These are phyloP conservation scores for Phytophthora pisi DNA, from an alignment of 352 stramenopile species.

Conservation along the genomic window DNA sequence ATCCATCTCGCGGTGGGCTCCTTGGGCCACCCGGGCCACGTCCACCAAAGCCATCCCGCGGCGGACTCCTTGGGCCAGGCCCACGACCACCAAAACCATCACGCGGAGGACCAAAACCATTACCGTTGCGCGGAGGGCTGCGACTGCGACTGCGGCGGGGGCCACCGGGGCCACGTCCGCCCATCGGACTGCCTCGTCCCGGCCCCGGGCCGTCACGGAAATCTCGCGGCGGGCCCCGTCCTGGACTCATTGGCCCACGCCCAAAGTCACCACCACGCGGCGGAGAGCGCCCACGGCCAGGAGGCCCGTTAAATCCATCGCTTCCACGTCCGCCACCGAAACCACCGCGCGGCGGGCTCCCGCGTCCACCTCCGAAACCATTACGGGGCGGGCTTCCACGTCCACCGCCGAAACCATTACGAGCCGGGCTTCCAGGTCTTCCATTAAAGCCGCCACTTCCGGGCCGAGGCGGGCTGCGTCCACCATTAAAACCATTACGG, in stretches of 20 bases:
- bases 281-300: constrained; percentile 30
- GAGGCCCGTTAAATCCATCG: constrained; percentile 24
- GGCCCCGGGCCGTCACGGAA: constrained; percentile 31
- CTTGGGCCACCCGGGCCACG: constrained; percentile 1
- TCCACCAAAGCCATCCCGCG: constrained; percentile 1
- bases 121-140: constrained; percentile 33
- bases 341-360: constrained; percentile 8
- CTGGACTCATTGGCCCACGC: constrained; percentile 32
- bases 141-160: constrained; percentile 32
- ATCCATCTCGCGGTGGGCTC: constrained; percentile 18
- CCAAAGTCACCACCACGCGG: constrained; percentile 31
- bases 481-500: constrained; percentile 12
- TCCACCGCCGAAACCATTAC: constrained; percentile 8
- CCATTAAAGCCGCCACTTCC: constrained; percentile 3
- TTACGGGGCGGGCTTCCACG: constrained; percentile 17
- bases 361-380: constrained; percentile 15
- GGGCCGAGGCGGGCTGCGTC: constrained; percentile 5
- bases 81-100: no score
- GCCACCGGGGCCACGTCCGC: constrained; percentile 22
- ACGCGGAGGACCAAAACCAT: constrained; percentile 22
- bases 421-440: not conserved
- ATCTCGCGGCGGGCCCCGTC: constrained; percentile 29
- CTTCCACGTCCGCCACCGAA: constrained; percentile 20
- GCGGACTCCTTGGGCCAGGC: no score
- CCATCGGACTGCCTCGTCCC: constrained; percentile 37